Evolutionary conservation across 2,329 filamentous ascomycete species (phyloP), one percentile per base, ranked within the genome.

Genomic region (Neofusicoccum parvum): DNA sequence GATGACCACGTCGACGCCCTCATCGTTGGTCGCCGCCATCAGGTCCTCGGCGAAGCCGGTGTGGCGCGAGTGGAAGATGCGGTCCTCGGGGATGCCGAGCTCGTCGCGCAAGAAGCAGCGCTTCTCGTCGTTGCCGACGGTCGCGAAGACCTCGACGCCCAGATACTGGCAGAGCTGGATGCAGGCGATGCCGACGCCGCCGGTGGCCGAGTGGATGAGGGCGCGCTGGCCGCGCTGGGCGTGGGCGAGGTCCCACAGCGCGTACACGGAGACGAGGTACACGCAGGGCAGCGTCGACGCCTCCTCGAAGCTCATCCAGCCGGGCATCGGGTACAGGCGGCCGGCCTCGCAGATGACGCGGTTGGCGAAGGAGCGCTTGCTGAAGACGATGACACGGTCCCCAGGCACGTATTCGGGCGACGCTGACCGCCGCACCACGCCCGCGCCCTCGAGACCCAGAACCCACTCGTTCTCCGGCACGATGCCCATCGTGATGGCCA

Each of bases 21-120:
- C 49, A 5, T 70, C 69, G 2, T 68, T 65, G 3, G 74, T 77
- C 3, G 51, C 43, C 1, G 53, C 23, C 49, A 69, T 66, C 14
- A 76, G 41, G 5, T 59, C 69, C 0, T 45, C 12, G 1, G 58
- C 46, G 56, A 78, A 77, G 7, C 53, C 45, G 1, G 39, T 11
- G 53, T 69, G 64, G 0, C 72, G 69, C 1, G 70, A 74, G 14
- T 64, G 64, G 68, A 80, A 79, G 51, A 81, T 79, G 5, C 69
- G 72, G 1, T 72, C 63, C 3, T 12, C 39, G 1, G 69, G 70
- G 11, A 78, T 67, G 6, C 64, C 69, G 20, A 63, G 72, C 12
- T 63, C 49, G 2, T 67, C 60, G 0, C 63, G 34, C 7, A 77
- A 51, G 39, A 67, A 69, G 2, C 65, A 1, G 0, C n/a, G 41